Evolutionary conservation across 1,139 yeast genomes (phyloP).

Genomic region (Taphrina communis): DNA sequence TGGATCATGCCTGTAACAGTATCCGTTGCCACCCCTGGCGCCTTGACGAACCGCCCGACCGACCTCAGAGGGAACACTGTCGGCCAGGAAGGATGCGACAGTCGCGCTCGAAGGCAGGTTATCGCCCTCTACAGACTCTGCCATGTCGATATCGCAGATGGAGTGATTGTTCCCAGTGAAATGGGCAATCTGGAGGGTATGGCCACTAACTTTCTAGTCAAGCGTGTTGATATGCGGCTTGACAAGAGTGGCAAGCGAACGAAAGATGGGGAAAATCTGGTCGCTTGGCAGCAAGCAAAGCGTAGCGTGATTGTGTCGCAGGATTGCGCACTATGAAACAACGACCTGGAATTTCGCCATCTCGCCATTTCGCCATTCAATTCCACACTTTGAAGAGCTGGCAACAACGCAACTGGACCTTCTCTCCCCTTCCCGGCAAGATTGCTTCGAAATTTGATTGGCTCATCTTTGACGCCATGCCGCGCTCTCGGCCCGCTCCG

Average conservation of each 20-base stretch:
- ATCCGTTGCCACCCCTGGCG: constrained; percentile 33
- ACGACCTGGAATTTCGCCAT: constrained; percentile 10
- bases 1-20: constrained; percentile 38
- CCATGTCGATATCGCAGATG: not conserved
- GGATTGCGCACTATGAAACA: constrained; percentile 3
- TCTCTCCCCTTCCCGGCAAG: not conserved
- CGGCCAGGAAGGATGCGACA: constrained; percentile 33
- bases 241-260: not conserved
- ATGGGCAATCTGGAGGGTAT: too few relatives aligned
- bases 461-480: too few relatives aligned
- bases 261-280: not conserved
- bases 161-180: too few relatives aligned
- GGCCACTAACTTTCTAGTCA: not conserved
- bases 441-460: too few relatives aligned
- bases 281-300: not conserved
- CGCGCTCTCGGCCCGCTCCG: too few relatives aligned
- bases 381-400: too few relatives aligned
- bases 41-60: constrained; percentile 40
- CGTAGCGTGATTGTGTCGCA: constrained; percentile 20
- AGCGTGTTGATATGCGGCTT: not conserved
- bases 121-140: not conserved
- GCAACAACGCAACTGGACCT: not conserved
- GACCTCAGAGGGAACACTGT: constrained; percentile 31
- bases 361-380: not conserved
- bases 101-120: constrained; percentile 6